Percentiles rank a stretch among this genome's conserved stretches.
These are phyloP conservation scores for Dactylorhiza incarnata DNA, from an alignment of 106 monocot species.

Conservation along the genomic window DNA sequence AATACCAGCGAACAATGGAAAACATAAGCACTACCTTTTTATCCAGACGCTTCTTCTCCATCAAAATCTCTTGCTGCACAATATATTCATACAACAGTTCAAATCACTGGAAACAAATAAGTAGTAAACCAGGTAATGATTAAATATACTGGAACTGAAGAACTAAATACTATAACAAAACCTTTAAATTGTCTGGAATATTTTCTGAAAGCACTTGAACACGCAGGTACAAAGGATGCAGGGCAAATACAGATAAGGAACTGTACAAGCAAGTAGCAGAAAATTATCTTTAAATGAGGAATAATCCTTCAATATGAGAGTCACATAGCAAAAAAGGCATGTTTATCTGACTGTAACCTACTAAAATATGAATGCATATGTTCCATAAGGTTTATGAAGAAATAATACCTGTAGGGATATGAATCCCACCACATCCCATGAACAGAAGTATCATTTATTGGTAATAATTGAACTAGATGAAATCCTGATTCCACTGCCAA, in stretches of 20 bases:
- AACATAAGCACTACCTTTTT: conserved; percentile 33
- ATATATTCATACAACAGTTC: not conserved
- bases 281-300: conserved; percentile 2
- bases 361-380: not conserved
- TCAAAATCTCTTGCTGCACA: conserved; percentile 65
- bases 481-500: conserved; percentile 84
- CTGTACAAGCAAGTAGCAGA: conserved; percentile 37
- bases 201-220: conserved; percentile 70
- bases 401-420: conserved; percentile 83
- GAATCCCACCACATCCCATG: conserved; percentile 97
- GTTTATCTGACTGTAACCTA: not conserved
- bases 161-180: conserved; percentile 12
- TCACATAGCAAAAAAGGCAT: not conserved
- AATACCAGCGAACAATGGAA: not conserved
- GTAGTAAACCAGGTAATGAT: not conserved
- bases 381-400: conserved; percentile 9
- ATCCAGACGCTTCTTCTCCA: conserved; percentile 43
- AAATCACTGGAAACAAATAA: not conserved
- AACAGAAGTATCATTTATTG: conserved; percentile 92
- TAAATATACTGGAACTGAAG: not conserved
- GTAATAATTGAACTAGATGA: conserved; percentile 90
- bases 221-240: conserved; percentile 90
- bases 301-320: not conserved
- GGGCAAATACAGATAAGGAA: conserved; percentile 90
- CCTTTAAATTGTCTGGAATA: conserved; percentile 70